Percentiles rank a stretch among this genome's conserved stretches.
These are phyloP conservation scores for Fagus sylvatica DNA, from an alignment of 306 rosid genomes.

Conservation along the genomic window DNA sequence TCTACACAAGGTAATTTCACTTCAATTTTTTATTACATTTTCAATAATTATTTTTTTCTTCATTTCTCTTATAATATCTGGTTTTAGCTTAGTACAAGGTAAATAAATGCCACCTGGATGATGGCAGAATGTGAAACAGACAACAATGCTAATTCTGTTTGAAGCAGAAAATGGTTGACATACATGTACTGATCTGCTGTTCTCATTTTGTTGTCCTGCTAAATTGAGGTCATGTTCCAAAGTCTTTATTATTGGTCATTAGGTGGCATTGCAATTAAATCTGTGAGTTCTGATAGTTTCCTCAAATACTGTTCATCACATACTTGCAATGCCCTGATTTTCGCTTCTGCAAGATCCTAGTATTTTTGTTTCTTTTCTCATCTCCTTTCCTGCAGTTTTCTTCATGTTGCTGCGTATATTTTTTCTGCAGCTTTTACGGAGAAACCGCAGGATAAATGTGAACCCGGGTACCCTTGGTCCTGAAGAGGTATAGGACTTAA, in stretches of 20 bases:
- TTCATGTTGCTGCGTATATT: conserved; percentile 3
- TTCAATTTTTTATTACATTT: not conserved
- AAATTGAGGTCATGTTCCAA: not conserved
- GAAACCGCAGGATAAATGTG: conserved; percentile 77
- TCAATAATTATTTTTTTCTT: not conserved
- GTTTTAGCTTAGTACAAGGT: not conserved
- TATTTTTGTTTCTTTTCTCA: conserved; percentile 11
- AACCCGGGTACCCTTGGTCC: conserved; percentile 67
- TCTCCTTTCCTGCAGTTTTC: conserved; percentile 16
- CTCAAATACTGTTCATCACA: not conserved
- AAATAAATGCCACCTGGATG: not conserved
- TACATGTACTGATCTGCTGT: not conserved
- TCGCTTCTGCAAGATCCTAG: conserved; percentile 10
- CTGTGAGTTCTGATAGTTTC: not conserved
- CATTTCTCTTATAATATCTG: not conserved
- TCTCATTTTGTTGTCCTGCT: not conserved
- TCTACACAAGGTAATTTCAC: not conserved
- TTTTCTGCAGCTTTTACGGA: conserved; percentile 74
- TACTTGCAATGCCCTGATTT: not conserved
- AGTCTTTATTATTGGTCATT: not conserved
- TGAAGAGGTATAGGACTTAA: conserved; percentile 72
- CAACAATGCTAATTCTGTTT: not conserved
- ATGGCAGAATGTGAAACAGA: not conserved
- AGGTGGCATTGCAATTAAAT: not conserved
- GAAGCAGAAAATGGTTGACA: not conserved